Conservation (phyloP, 2,329 filamentous ascomycete species). For the Trichoderma hamatum region DNA sequence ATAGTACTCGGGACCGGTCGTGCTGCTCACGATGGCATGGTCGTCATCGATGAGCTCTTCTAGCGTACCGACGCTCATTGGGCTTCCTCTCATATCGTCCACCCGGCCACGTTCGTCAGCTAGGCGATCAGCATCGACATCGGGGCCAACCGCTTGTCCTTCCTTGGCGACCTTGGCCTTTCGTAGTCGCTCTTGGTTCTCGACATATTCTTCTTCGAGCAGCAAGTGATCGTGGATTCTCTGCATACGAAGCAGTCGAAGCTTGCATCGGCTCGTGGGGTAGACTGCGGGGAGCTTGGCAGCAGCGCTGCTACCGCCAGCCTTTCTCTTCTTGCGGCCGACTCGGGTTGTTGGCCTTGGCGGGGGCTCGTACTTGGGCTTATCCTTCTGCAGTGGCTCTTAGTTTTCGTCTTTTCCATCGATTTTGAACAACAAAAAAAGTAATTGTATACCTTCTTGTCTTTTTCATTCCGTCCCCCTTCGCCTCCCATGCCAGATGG, state of each 20-base stretch:
- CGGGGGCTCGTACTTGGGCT: slow-evolving; percentile 99
- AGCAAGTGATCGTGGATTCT: slow-evolving; percentile 96
- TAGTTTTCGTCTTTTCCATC: slow-evolving; percentile 25
- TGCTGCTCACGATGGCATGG: slow-evolving; percentile 96
- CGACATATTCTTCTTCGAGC: slow-evolving; percentile 97
- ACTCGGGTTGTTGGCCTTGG: slow-evolving; percentile 95
- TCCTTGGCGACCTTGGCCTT: slow-evolving; percentile 86
- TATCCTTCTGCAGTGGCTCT: slow-evolving; percentile 75
- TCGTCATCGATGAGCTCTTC: slow-evolving; percentile 99
- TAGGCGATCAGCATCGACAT: slow-evolving; percentile 77
- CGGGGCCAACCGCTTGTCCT: slow-evolving; percentile 67
- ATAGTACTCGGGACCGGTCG: slow-evolving; percentile 97
- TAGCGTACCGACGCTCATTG: slow-evolving; percentile 96
- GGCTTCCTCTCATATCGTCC: slow-evolving; percentile 97
- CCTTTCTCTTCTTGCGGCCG: slow-evolving; percentile 98
- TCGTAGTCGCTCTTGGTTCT: slow-evolving; percentile 95
- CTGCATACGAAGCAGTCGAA: slow-evolving; percentile 96
- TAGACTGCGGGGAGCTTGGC: slow-evolving; percentile 94
- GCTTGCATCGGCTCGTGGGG: slow-evolving; percentile 95
- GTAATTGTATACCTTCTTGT: slow-evolving; percentile 76
- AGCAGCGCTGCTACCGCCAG: slow-evolving; percentile 86
- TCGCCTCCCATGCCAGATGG: slow-evolving; percentile 85
- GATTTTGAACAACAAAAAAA: too few relatives aligned
- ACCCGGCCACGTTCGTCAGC: slow-evolving; percentile 94
- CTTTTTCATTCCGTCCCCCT: slow-evolving; percentile 77